These are phyloP conservation scores for Acarospora socialis DNA, from an alignment of 2,329 filamentous ascomycete species.

Conservation along the genomic window DNA sequence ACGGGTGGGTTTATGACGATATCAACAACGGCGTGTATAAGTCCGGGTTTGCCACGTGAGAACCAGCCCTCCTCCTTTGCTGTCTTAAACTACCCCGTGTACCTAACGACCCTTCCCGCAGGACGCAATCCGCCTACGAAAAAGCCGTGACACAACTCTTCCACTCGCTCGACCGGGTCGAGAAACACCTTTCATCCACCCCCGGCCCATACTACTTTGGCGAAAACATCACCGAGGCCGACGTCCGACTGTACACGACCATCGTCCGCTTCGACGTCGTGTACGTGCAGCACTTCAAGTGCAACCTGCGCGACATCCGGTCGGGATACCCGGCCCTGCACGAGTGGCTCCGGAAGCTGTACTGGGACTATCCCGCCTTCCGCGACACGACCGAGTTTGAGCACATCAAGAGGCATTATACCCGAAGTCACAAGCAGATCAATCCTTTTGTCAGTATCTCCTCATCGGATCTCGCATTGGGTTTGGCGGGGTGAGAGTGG, in stretches of 20 bases:
- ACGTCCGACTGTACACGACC: slow-evolving; percentile 62
- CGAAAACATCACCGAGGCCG: slow-evolving; percentile 60
- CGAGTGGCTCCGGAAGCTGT: slow-evolving; percentile 66
- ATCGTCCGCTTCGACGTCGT: slow-evolving; percentile 60
- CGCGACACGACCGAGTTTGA: slow-evolving; percentile 74
- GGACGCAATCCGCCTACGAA: slow-evolving; percentile 67
- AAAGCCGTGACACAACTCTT: slow-evolving; percentile 59
- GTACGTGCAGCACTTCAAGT: slow-evolving; percentile 73
- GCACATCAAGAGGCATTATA: slow-evolving; percentile 80
- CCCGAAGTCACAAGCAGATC: slow-evolving; percentile 51
- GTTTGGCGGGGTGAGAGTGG: background rate
- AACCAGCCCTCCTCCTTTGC: background rate
- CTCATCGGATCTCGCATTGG: background rate
- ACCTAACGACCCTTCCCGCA: slow-evolving; percentile 3
- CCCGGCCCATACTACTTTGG: slow-evolving; percentile 60
- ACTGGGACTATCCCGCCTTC: slow-evolving; percentile 73
- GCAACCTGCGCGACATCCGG: slow-evolving; percentile 73
- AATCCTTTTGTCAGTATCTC: slow-evolving; percentile 35
- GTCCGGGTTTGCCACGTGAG: slow-evolving; percentile 59
- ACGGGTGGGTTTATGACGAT: slow-evolving; percentile 64
- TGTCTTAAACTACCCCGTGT: background rate
- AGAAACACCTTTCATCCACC: slow-evolving; percentile 48
- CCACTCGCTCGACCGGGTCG: slow-evolving; percentile 58
- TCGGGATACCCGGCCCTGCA: slow-evolving; percentile 71
- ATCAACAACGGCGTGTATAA: slow-evolving; percentile 40